Evolutionary conservation across 768 basidiomycete species (phyloP), one percentile per base, ranked within the genome.

Genomic region (Russula earlei): DNA sequence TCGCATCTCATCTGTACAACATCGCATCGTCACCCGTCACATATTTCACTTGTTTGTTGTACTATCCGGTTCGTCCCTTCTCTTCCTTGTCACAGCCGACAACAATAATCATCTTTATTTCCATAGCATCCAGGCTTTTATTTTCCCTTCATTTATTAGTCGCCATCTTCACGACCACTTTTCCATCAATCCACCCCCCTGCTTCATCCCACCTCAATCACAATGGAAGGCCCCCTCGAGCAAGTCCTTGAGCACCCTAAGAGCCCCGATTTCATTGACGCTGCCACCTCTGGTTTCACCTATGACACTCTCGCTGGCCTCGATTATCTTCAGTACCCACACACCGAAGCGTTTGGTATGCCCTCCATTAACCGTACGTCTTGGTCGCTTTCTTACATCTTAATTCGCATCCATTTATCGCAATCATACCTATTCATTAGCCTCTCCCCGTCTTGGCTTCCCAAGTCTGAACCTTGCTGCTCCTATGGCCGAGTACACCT

Each of bases 321-420:
- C 51, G 74, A 77, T 57, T 88, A 86, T 68, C 78, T 87, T 62
- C 82, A 84, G 70, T 85, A 84, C 69, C 84, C 84, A 34, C 78
- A 82, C 62, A 77, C 82, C 10, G 52, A 60, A 19, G 73, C 76
- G 41, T 85, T 83, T 58, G 79, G 79, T 68, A 79, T 84, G 49
- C 70, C 69, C 19, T 58, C 81, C 62, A 79, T 87, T 69, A 75
- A 79, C 65, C 70, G 85, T 85, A 67, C 71, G 84, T 81, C 43
- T 55, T 42, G 42, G 25, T 44, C 20, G n/a, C n/a, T 46, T 42
- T 45, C 42, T 42, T 53, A 59, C 44, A 31, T 42, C 43, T 4
- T 31, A 25, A 15, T 57, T 38, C 57, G 59, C 61, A 55, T 56
- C 57, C 52, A 54, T 44, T 52, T n/a, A 40, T 11, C 44, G 29